These are phyloP conservation scores for Russula griseocarnosa DNA, from an alignment of 768 basidiomycete species.

Conservation along the genomic window DNA sequence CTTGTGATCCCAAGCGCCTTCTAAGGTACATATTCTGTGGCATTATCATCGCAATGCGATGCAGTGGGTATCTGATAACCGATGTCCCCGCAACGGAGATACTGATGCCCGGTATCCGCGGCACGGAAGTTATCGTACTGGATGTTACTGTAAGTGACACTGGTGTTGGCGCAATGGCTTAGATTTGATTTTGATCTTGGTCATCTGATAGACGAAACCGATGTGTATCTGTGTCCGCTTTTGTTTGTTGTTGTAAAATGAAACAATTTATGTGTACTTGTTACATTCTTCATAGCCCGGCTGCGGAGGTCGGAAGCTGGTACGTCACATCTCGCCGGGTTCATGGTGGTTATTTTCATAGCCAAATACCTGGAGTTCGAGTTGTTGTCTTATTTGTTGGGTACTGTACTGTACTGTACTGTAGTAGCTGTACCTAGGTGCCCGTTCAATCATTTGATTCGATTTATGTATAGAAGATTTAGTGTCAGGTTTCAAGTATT, in stretches of 20 bases:
- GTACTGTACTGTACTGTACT: not conserved
- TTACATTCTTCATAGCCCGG: not conserved
- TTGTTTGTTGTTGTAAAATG: not conserved
- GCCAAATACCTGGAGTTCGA: not conserved
- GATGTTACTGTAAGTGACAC: no score
- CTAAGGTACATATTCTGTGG: not conserved
- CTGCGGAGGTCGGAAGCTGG: not conserved
- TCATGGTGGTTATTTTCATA: not conserved
- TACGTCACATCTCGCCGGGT: no score
- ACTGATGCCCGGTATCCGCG: not conserved
- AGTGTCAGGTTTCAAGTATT: no score
- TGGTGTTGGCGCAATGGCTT: not conserved
- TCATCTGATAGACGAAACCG: no score
- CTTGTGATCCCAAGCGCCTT: no score
- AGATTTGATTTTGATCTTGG: not conserved
- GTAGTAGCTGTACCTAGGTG: no score
- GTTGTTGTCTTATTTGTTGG: not conserved
- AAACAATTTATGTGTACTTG: not conserved
- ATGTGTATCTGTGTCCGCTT: not conserved
- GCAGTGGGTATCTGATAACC: not conserved
- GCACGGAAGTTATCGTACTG: not conserved
- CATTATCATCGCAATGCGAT: not conserved
- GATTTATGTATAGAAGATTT: not conserved
- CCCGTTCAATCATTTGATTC: not conserved
- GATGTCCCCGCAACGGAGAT: not conserved